Percentiles rank a stretch among this genome's conserved stretches.
Conservation (phyloP, 108 stramenopile genomes). For the Cyclostephanos tholiformis region DNA sequence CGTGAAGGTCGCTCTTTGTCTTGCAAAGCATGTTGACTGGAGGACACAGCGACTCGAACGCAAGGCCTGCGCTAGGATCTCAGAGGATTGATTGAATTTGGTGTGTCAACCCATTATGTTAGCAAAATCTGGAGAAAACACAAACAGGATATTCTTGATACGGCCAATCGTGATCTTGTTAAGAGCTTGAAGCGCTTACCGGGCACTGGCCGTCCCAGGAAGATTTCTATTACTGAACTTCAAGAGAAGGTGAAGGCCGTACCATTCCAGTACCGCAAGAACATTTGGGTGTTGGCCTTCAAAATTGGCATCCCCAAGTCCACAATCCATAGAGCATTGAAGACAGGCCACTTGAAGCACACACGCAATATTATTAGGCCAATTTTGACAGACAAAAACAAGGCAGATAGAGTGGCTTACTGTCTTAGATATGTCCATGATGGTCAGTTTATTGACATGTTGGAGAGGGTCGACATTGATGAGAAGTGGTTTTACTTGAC, state of each 20-base stretch:
- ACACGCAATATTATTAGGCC: neutral
- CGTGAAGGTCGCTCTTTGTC: neutral
- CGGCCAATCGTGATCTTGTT: neutral
- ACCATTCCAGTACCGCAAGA: neutral
- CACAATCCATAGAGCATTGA: neutral
- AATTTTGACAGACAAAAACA: neutral
- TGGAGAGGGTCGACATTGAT: slow-evolving; percentile 13
- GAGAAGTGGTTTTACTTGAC: slow-evolving; percentile 28
- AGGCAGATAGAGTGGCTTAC: neutral
- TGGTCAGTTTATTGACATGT: neutral
- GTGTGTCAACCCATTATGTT: neutral
- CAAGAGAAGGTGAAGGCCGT: neutral
- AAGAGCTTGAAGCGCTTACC: neutral
- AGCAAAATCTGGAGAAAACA: neutral
- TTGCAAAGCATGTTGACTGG: neutral
- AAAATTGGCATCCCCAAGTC: neutral
- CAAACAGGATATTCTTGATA: neutral
- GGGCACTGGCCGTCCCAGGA: neutral
- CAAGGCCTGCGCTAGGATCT: neutral
- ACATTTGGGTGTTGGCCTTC: neutral
- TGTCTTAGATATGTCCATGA: neutral
- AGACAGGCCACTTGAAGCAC: neutral
- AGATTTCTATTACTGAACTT: neutral
- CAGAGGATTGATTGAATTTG: neutral
- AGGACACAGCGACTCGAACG: neutral